Percentiles rank a stretch among this genome's conserved stretches.
These are phyloP conservation scores for Blastobotrys americana DNA, from an alignment of 805 yeast genomes.

Conservation along the genomic window DNA sequence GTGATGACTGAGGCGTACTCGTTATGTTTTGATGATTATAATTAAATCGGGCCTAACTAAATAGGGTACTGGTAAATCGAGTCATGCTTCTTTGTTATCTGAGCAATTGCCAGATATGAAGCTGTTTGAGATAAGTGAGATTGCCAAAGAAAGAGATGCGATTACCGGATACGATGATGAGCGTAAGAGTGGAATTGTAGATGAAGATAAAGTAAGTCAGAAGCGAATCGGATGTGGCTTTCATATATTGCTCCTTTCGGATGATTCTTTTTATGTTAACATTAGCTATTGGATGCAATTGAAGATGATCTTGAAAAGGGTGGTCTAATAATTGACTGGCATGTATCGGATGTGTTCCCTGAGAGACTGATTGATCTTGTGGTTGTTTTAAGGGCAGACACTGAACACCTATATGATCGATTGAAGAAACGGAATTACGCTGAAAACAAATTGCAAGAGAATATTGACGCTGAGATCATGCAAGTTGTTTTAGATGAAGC, in stretches of 20 bases:
- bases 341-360: conserved; percentile 91
- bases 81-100: conserved; percentile 58
- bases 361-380: conserved; percentile 89
- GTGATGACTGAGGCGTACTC: conserved; percentile 21
- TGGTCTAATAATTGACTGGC: conserved; percentile 95
- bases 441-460: conserved; percentile 78
- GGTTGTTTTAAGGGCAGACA: conserved; percentile 77
- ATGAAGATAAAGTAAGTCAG: conserved; percentile 61
- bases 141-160: conserved; percentile 70
- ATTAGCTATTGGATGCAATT: conserved; percentile 63
- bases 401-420: conserved; percentile 64
- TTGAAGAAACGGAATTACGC: conserved; percentile 69
- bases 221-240: background rate
- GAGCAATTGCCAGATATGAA: conserved; percentile 44
- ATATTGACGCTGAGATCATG: conserved; percentile 95
- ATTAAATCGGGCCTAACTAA: conserved; percentile 1
- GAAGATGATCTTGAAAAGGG: conserved; percentile 77
- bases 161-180: conserved; percentile 80
- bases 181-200: conserved; percentile 81
- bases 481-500: conserved; percentile 86
- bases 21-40: background rate
- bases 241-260: background rate
- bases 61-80: conserved; percentile 71
- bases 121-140: conserved; percentile 64
- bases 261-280: background rate